Evolutionary conservation across 78 protist genomes (phyloP).

Genomic region (Dictyostelium brefeldianum): DNA sequence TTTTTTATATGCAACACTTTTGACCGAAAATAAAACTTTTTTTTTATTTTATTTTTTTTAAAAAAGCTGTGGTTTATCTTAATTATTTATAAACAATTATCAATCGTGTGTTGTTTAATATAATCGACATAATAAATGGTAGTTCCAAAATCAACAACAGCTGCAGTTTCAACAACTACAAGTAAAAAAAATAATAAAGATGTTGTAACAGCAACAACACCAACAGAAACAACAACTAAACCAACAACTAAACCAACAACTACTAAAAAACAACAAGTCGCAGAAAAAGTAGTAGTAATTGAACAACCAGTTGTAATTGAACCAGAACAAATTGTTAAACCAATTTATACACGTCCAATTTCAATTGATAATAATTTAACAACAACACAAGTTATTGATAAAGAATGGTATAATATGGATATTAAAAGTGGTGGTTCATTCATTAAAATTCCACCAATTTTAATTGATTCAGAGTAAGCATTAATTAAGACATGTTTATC

Average conservation of each 20-base stretch:
- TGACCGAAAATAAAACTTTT: neutral
- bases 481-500: too few species aligned
- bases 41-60: conserved; percentile 1
- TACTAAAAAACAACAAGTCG: neutral
- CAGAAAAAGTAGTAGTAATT: neutral
- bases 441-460: conserved; percentile 9
- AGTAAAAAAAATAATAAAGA: neutral
- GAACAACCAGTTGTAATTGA: neutral
- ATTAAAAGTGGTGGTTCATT: conserved; percentile 35
- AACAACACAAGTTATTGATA: neutral
- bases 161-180: neutral
- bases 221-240: neutral
- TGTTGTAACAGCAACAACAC: neutral
- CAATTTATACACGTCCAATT: conserved; percentile 3
- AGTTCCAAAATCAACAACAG: neutral
- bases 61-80: too few species aligned
- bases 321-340: neutral
- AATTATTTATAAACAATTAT: too few species aligned
- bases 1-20: neutral
- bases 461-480: conserved; percentile 1
- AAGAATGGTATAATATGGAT: conserved; percentile 11
- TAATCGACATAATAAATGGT: neutral
- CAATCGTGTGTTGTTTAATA: too few species aligned
- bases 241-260: neutral
- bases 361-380: neutral